Conservation (phyloP, 2,329 filamentous ascomycete genomes). For the Arthroderma uncinatum region DNA sequence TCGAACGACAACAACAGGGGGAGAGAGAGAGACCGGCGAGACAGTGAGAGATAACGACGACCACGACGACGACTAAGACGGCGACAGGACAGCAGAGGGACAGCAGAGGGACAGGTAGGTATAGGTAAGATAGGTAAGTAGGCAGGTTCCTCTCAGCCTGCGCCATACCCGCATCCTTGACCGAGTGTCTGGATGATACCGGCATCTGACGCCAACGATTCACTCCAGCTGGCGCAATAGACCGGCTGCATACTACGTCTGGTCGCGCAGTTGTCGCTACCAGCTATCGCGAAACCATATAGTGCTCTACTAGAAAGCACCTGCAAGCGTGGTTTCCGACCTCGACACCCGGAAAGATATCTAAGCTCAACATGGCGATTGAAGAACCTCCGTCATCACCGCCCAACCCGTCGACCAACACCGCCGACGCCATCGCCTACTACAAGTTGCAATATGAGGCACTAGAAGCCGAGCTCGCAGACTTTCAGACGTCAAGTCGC, state of each 20-base stretch:
- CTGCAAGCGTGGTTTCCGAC: neutral
- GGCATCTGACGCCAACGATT: neutral
- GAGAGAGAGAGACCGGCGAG: neutral
- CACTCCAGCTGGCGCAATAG: neutral
- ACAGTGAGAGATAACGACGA: neutral
- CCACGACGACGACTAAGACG: neutral
- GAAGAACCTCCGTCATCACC: constrained; percentile 21
- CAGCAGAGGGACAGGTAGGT: constrained; percentile 3
- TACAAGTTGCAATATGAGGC: constrained; percentile 95
- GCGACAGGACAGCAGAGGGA: neutral
- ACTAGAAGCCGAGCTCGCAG: constrained; percentile 78
- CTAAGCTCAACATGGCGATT: neutral
- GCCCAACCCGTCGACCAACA: constrained; percentile 29
- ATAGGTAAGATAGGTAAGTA: constrained; percentile 5
- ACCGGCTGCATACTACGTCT: neutral
- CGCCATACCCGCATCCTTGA: neutral
- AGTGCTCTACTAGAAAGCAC: constrained; percentile 17
- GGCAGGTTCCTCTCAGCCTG: neutral
- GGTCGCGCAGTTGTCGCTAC: neutral
- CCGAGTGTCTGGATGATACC: neutral
- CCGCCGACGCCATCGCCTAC: constrained; percentile 72
- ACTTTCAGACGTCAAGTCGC: constrained; percentile 88
- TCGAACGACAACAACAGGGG: neutral
- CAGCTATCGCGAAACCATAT: constrained; percentile 8
- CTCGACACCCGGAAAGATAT: neutral